Conservation (phyloP, 1,284 basidiomycete species). For the Trametes versicolor region DNA sequence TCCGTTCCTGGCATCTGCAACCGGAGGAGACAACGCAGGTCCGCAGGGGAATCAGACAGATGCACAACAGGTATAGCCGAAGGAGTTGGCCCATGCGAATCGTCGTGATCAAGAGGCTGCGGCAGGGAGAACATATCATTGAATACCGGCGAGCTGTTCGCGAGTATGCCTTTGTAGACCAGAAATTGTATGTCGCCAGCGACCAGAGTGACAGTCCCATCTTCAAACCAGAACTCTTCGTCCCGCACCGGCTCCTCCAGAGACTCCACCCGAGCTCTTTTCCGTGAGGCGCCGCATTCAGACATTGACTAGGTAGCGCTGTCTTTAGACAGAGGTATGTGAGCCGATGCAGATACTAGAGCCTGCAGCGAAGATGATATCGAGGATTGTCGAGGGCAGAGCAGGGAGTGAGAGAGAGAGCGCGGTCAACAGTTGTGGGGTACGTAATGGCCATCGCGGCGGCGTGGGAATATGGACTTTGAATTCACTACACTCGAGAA, state of each 20-base stretch:
- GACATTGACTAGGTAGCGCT: no score
- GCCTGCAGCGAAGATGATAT: no score
- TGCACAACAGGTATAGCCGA: background rate
- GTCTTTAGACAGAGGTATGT: background rate
- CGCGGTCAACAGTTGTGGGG: no score
- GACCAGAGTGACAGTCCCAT: constrained; percentile 27
- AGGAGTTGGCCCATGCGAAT: background rate
- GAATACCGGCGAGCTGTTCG: constrained; percentile 24
- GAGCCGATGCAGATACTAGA: no score
- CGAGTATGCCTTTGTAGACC: constrained; percentile 24
- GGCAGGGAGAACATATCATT: background rate
- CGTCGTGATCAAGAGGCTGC: background rate
- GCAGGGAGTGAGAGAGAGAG: no score
- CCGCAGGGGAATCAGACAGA: background rate
- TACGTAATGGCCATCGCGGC: no score
- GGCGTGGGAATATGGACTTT: no score
- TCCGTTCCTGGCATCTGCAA: background rate
- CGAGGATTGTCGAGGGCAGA: no score
- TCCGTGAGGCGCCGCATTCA: no score
- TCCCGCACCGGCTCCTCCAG: background rate
- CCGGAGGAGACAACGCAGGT: background rate
- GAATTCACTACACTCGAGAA: no score
- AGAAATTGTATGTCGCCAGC: constrained; percentile 21
- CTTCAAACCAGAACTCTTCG: constrained; percentile 28
- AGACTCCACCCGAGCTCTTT: background rate